phyloP scores from a whole-genome alignment of 345 rosid species.

The Citrus cavaleriei region DNA sequence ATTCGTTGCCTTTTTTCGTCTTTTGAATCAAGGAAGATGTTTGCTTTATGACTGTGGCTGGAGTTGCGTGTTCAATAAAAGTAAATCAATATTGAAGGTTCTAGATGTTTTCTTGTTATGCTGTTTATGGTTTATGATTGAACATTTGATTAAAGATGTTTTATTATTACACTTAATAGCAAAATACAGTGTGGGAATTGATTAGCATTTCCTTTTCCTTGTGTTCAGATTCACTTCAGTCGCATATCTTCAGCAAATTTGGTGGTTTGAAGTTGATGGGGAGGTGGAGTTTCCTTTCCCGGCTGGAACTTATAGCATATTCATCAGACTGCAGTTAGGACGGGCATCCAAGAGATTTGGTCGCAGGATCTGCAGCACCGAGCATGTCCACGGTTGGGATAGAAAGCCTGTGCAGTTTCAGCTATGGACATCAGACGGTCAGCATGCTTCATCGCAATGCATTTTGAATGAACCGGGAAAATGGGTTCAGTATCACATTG shows the following conservation, averaged over 20 bases:
- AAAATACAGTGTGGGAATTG: slow-evolving; percentile 8
- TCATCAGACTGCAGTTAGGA: slow-evolving; percentile 85
- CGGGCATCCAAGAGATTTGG: slow-evolving; percentile 59
- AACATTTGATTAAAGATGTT: not conserved
- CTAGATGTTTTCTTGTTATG: not conserved
- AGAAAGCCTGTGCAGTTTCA: slow-evolving; percentile 84
- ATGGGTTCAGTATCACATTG: slow-evolving; percentile 80
- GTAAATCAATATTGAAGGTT: not conserved
- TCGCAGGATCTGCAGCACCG: slow-evolving; percentile 60
- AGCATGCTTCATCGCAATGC: slow-evolving; percentile 64
- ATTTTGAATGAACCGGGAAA: slow-evolving; percentile 60
- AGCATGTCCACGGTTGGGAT: slow-evolving; percentile 92
- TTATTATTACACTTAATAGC: not conserved
- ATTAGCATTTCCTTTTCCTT: slow-evolving; percentile 12
- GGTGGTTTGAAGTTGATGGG: slow-evolving; percentile 96
- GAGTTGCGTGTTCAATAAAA: not conserved
- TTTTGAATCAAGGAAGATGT: not conserved
- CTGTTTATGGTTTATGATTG: not conserved
- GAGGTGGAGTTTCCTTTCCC: slow-evolving; percentile 92
- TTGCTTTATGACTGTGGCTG: not conserved
- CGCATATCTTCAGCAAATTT: slow-evolving; percentile 89
- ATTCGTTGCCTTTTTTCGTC: not conserved
- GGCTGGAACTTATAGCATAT: slow-evolving; percentile 71
- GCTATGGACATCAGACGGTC: slow-evolving; percentile 86
- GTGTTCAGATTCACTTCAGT: slow-evolving; percentile 57